A percentile compares a stretch with the other conserved stretches of the same genome.
These are phyloP conservation scores for Cyberlindnera galapagoensis DNA, from an alignment of 805 yeast genomes.

Conservation along the genomic window DNA sequence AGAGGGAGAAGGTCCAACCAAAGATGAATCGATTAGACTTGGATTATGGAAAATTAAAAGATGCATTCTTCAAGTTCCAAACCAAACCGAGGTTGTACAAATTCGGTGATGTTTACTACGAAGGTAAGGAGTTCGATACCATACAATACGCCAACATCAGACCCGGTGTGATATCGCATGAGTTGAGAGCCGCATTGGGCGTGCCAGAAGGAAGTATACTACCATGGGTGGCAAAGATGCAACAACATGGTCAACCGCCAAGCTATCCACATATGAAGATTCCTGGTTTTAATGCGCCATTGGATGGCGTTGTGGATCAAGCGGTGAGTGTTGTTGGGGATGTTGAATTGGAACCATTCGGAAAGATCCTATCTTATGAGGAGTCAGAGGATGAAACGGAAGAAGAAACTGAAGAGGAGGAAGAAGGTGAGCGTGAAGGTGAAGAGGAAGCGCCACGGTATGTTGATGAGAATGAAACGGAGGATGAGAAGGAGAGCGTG, in stretches of 20 bases:
- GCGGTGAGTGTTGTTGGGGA: constrained; percentile 10
- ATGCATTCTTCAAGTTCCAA: constrained; percentile 83
- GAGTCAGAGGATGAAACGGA: constrained; percentile 19
- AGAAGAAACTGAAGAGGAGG: constrained; percentile 19
- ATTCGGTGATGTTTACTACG: constrained; percentile 76
- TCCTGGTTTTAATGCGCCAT: constrained; percentile 44
- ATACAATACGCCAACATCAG: constrained; percentile 33
- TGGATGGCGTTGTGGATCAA: constrained; percentile 26
- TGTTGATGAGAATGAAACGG: constrained; percentile 5
- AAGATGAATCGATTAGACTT: constrained; percentile 81
- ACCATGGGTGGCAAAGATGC: constrained; percentile 77
- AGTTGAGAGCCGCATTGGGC: constrained; percentile 64
- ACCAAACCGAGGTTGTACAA: constrained; percentile 60
- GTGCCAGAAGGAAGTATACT: constrained; percentile 42
- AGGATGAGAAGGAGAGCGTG: constrained; percentile 10
- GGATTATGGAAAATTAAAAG: constrained; percentile 74
- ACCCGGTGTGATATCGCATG: constrained; percentile 66
- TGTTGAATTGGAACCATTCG: constrained; percentile 24
- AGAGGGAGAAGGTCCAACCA: constrained; percentile 83
- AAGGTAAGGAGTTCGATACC: constrained; percentile 60
- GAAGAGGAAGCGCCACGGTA: constrained; percentile 16
- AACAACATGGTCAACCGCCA: constrained; percentile 74
- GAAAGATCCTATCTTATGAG: constrained; percentile 25
- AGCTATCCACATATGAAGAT: constrained; percentile 61
- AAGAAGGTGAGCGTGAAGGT: constrained; percentile 17